Evolutionary conservation across 768 basidiomycete species (phyloP), one percentile per base, ranked within the genome.

Genomic region (Omphalotus guepiniiformis): DNA sequence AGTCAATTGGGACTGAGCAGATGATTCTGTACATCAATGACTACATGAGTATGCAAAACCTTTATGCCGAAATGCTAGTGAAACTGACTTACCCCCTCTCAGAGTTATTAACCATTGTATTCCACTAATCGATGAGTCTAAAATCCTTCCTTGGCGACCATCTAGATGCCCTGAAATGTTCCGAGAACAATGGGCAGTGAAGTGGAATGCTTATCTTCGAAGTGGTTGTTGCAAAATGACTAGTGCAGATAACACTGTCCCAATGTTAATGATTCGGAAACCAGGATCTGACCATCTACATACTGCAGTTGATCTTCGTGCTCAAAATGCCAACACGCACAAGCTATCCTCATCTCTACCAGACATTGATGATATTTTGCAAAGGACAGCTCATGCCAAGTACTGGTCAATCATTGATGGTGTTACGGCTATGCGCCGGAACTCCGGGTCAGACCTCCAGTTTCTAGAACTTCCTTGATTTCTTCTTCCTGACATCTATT

Each of bases 51-150:
- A 68, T 45, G 57, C 63, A 0, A 25, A 42, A 18, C 56, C 57
- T 0, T 34, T 64, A 1, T 70, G 61, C 38, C 58, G 56, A 32
- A 45, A 52, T 4, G 61, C 57, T 0, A 49, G 42, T 7, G 63
- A 69, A 7, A 67, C 63, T 0, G 58, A 57, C 0, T 39, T 72
- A 6, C 74, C 75, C 0, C 72, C 70, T 0, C 39, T 72, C 3
- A 25, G 41, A 29, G 61, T 28, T 0, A 64, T 70, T 29, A 70
- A 70, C 29, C 63, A 70, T 43, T 32, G 30, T 2, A 70, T 70
- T 2, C 65, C 65, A 0, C 22, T 69, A 0, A 61, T 59, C 18
- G 64, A 68, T 21, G 55, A 61, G 44, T 25, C n/a, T 1, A 60
- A 61, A 43, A 45, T 59, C 0, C 63, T 62, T 29, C 39, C 49